Evolutionary conservation across 306 rosid species (phyloP).

Genomic region (Spatholobus suberectus): DNA sequence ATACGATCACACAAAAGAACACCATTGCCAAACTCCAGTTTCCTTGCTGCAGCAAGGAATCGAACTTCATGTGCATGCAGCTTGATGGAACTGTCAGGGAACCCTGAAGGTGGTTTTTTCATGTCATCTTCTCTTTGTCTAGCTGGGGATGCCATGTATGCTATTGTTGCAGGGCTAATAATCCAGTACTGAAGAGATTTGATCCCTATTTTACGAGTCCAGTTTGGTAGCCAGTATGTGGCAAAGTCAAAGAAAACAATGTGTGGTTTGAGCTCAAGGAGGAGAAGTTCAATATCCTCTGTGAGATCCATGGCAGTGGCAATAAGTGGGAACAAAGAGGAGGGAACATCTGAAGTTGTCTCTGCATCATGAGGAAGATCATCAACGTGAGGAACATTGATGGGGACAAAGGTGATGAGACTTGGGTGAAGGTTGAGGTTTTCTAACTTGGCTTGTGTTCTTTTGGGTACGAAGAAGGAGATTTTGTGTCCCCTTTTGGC

Average conservation of each 20-base stretch:
- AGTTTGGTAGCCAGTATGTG: not conserved
- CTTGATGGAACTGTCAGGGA: not conserved
- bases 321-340: not conserved
- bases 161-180: not conserved
- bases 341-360: constrained; percentile 8
- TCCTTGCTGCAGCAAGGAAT: not conserved
- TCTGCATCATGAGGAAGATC: constrained; percentile 24
- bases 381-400: constrained; percentile 18
- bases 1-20: not conserved
- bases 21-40: constrained; percentile 4
- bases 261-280: not conserved
- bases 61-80: not conserved
- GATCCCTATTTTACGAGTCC: not conserved
- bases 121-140: not conserved
- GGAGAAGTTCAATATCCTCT: not conserved
- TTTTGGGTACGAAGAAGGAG: constrained; percentile 36
- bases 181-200: constrained; percentile 16
- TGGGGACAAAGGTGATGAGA: constrained; percentile 23
- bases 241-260: constrained; percentile 21
- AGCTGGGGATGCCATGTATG: not conserved
- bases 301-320: constrained; percentile 25
- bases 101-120: not conserved
- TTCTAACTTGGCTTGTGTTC: constrained; percentile 20
- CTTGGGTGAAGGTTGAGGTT: constrained; percentile 15
- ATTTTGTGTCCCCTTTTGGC: constrained; percentile 40